These are phyloP conservation scores for Candida ovalis DNA, from an alignment of 805 yeast genomes.

Conservation along the genomic window DNA sequence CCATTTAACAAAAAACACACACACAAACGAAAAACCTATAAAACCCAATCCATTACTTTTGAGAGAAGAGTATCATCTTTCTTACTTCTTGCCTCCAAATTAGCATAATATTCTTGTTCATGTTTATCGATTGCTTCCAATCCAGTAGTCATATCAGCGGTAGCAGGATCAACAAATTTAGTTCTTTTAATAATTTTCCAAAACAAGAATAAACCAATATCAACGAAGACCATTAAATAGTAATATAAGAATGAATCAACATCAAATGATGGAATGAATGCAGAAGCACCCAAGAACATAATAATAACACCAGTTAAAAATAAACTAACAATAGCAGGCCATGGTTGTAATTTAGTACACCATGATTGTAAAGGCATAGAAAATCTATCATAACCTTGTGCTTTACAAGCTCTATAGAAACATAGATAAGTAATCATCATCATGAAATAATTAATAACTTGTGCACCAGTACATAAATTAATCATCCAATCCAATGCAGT, in stretches of 20 bases:
- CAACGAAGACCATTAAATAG: not conserved
- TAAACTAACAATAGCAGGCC: not conserved
- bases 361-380: not conserved
- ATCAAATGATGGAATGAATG: not conserved
- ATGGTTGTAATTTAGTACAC: constrained; percentile 1
- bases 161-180: not conserved
- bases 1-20: not conserved
- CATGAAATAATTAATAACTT: not conserved
- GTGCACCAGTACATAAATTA: not conserved
- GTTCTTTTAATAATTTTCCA: not conserved
- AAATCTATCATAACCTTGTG: not conserved
- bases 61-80: not conserved
- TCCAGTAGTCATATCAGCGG: not conserved
- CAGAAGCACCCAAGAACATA: not conserved
- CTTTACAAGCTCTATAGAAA: not conserved
- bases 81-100: not conserved
- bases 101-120: not conserved
- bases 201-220: not conserved
- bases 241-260: not conserved
- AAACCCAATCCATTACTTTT: not conserved
- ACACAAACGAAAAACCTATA: not conserved
- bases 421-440: not conserved
- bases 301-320: not conserved
- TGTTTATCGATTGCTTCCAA: not conserved
- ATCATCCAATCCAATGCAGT: not conserved